These are phyloP conservation scores for Aspergillus neoniger DNA, from an alignment of 2,329 filamentous ascomycete species.

Conservation along the genomic window DNA sequence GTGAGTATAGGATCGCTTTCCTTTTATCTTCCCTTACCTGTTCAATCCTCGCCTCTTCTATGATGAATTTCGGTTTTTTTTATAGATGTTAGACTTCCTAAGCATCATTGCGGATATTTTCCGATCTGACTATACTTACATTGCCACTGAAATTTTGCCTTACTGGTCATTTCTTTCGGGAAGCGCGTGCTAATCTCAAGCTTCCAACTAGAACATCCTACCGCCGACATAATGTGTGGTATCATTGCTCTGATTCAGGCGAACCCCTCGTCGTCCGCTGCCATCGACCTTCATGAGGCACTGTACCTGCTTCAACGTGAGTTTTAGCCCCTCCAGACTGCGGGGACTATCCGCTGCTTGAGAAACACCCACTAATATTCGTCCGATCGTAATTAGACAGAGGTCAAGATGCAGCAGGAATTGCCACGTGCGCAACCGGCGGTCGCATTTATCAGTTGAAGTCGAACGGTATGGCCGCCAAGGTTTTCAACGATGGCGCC, in stretches of 20 bases:
- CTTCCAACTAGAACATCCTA: slow-evolving; percentile 24
- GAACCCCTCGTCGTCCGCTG: slow-evolving; percentile 54
- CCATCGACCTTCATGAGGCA: slow-evolving; percentile 68
- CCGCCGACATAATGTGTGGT: slow-evolving; percentile 58
- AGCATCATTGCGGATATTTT: slow-evolving; percentile 45
- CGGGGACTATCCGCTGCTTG: slow-evolving; percentile 12
- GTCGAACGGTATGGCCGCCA: slow-evolving; percentile 82
- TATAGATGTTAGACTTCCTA: slow-evolving; percentile 55
- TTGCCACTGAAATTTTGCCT: slow-evolving; percentile 13
- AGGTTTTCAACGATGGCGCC: slow-evolving; percentile 79
- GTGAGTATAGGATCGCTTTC: slow-evolving; percentile 25
- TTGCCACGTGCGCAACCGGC: slow-evolving; percentile 71
- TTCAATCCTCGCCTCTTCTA: slow-evolving; percentile 20
- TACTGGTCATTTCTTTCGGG: slow-evolving; percentile 9
- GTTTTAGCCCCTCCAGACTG: slow-evolving; percentile 16
- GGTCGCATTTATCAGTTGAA: slow-evolving; percentile 88
- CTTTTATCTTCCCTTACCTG: slow-evolving; percentile 13
- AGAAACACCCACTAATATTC: slow-evolving; percentile 29
- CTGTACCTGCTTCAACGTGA: slow-evolving; percentile 68
- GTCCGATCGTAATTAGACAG: slow-evolving; percentile 52
- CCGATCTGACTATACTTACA: slow-evolving; percentile 31
- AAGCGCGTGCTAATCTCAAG: slow-evolving; percentile 21
- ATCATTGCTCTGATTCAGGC: slow-evolving; percentile 64
- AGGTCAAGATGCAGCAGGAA: slow-evolving; percentile 86
- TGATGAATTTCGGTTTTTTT: slow-evolving; percentile 47